These are phyloP conservation scores for Alternaria dauci DNA, from an alignment of 2,329 filamentous ascomycete genomes.

Conservation along the genomic window DNA sequence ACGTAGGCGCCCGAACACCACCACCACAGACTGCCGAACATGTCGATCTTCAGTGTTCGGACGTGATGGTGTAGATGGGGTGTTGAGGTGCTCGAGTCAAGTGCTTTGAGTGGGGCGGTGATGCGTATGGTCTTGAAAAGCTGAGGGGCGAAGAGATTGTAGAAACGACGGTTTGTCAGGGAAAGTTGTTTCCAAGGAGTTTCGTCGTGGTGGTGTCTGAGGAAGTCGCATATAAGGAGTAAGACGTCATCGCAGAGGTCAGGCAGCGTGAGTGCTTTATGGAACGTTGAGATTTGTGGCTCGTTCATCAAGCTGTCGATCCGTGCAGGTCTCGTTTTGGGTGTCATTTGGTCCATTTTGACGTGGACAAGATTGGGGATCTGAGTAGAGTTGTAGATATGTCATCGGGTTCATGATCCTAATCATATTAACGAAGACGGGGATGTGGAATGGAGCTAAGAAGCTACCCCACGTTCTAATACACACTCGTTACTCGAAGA, in stretches of 20 bases:
- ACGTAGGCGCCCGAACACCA: conserved; percentile 29
- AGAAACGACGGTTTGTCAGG: conserved; percentile 20
- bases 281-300: background rate
- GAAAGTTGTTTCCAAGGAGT: conserved; percentile 21
- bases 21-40: conserved; percentile 30
- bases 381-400: background rate
- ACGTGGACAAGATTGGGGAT: background rate
- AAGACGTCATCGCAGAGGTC: conserved; percentile 29
- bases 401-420: background rate
- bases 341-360: background rate
- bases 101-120: conserved; percentile 23
- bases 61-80: conserved; percentile 13
- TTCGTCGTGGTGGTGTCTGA: conserved; percentile 3
- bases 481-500: conserved; percentile 1
- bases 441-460: background rate
- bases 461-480: conserved; percentile 7
- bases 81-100: conserved; percentile 5
- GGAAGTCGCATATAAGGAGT: conserved; percentile 22
- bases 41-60: conserved; percentile 23
- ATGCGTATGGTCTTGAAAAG: conserved; percentile 26
- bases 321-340: background rate
- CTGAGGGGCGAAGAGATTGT: conserved; percentile 13
- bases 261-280: conserved; percentile 10
- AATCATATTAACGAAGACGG: background rate
- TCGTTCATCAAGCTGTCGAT: conserved; percentile 2